Evolutionary conservation across 129 eudicot species (phyloP).

Genomic region (Glebionis coronaria): DNA sequence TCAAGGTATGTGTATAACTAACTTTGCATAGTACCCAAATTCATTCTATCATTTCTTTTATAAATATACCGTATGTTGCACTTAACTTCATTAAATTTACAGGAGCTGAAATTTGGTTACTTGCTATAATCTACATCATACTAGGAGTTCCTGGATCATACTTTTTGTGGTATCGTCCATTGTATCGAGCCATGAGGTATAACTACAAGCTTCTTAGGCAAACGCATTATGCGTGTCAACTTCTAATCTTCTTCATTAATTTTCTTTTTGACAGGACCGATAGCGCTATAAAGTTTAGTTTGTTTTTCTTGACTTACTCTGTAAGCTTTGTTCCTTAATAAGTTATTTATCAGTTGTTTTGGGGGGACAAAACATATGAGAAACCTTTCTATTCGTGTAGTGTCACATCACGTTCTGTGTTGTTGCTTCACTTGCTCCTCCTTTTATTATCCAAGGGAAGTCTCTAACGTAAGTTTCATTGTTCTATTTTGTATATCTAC

Average conservation of each 20-base stretch:
- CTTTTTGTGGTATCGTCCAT: constrained; percentile 90
- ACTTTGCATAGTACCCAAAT: background rate
- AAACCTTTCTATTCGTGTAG: constrained; percentile 35
- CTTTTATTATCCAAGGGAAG: constrained; percentile 66
- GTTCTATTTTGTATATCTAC: background rate
- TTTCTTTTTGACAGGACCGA: constrained; percentile 53
- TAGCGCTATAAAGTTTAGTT: constrained; percentile 70
- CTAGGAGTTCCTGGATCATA: constrained; percentile 90
- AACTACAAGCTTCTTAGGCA: background rate
- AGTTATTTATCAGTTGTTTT: background rate
- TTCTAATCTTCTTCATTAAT: background rate
- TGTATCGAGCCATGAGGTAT: constrained; percentile 96
- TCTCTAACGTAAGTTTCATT: constrained; percentile 59
- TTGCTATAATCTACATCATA: constrained; percentile 74
- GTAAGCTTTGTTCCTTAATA: constrained; percentile 32
- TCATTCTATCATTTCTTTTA: background rate
- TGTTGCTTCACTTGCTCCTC: constrained; percentile 86
- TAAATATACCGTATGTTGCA: background rate
- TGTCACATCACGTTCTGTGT: constrained; percentile 67
- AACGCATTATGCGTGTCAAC: background rate
- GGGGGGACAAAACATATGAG: background rate
- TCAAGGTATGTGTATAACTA: constrained; percentile 43
- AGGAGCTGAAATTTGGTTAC: constrained; percentile 78
- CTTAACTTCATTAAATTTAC: constrained; percentile 11
- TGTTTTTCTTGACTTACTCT: constrained; percentile 63